phyloP scores from a whole-genome alignment of 768 basidiomycete genomes.

The Russula virescens region DNA sequence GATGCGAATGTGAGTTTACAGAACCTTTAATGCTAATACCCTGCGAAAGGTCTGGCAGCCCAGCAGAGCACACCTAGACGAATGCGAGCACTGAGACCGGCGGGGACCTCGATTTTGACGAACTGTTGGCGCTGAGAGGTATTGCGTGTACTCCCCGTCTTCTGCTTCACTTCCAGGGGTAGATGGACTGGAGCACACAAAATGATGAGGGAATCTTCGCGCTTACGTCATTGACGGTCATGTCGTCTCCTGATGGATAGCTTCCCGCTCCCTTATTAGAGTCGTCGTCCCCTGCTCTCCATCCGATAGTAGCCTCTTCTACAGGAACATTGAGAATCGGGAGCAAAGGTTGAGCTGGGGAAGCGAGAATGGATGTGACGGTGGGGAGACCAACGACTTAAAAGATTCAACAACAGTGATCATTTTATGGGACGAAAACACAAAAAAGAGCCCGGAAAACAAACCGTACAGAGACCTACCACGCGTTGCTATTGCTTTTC shows the following conservation, averaged over 20 bases:
- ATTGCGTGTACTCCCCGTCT: not conserved
- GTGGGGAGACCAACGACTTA: not conserved
- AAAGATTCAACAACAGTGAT: not conserved
- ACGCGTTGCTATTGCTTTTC: conserved; percentile 5
- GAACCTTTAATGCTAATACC: conserved; percentile 18
- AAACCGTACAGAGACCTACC: conserved; percentile 21
- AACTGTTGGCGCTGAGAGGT: not conserved
- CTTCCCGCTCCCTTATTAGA: not conserved
- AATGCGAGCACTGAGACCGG: not conserved
- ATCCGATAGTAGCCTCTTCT: not conserved
- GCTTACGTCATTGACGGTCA: not conserved
- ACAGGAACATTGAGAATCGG: not conserved
- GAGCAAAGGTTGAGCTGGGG: not conserved
- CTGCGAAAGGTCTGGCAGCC: not conserved
- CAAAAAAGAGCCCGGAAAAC: conserved; percentile 7
- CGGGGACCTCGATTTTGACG: not conserved
- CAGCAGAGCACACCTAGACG: not conserved
- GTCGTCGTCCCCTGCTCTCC: conserved; percentile 11
- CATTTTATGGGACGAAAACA: not conserved
- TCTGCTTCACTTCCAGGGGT: not conserved
- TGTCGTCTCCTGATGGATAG: conserved; percentile 11
- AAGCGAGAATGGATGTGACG: not conserved
- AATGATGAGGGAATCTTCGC: not conserved
- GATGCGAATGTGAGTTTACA: conserved; percentile 2
- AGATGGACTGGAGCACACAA: not conserved